phyloP scores from a whole-genome alignment of 768 basidiomycete species.

The Podaxis sp. region DNA sequence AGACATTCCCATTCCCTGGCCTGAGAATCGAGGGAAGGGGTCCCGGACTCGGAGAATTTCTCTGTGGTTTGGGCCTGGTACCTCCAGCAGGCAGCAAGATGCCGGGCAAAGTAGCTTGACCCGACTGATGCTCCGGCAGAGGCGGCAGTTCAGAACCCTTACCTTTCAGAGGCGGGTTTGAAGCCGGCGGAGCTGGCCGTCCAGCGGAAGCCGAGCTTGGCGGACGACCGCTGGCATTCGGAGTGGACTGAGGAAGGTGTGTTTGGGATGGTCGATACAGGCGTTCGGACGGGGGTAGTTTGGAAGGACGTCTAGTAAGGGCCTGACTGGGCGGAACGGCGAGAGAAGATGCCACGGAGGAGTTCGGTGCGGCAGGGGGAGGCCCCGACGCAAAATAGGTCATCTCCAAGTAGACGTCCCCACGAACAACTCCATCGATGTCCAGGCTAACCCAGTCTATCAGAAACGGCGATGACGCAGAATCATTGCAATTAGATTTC shows the following conservation, averaged over 20 bases:
- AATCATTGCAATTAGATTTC: neutral
- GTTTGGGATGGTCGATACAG: slow-evolving; percentile 41
- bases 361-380: slow-evolving; percentile 36
- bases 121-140: slow-evolving; percentile 29
- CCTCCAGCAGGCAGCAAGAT: slow-evolving; percentile 20
- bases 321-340: slow-evolving; percentile 23
- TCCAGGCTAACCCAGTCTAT: slow-evolving; percentile 37
- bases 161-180: slow-evolving; percentile 18
- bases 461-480: neutral
- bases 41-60: slow-evolving; percentile 14
- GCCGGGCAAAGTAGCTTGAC: slow-evolving; percentile 3
- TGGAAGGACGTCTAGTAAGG: slow-evolving; percentile 51
- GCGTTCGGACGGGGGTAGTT: slow-evolving; percentile 50
- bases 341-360: slow-evolving; percentile 14
- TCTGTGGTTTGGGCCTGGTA: slow-evolving; percentile 31
- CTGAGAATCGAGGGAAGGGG: slow-evolving; percentile 1
- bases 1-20: slow-evolving; percentile 7
- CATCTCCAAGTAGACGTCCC: slow-evolving; percentile 91
- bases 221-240: slow-evolving; percentile 14
- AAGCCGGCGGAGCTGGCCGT: neutral
- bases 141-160: slow-evolving; percentile 39
- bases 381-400: slow-evolving; percentile 83
- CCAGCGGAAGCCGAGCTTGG: slow-evolving; percentile 2
- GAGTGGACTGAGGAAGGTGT: slow-evolving; percentile 21
- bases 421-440: slow-evolving; percentile 58